Evolutionary conservation across 2,329 filamentous ascomycete species (phyloP), one percentile per base, ranked within the genome.

Genomic region (Fusarium sp.): DNA sequence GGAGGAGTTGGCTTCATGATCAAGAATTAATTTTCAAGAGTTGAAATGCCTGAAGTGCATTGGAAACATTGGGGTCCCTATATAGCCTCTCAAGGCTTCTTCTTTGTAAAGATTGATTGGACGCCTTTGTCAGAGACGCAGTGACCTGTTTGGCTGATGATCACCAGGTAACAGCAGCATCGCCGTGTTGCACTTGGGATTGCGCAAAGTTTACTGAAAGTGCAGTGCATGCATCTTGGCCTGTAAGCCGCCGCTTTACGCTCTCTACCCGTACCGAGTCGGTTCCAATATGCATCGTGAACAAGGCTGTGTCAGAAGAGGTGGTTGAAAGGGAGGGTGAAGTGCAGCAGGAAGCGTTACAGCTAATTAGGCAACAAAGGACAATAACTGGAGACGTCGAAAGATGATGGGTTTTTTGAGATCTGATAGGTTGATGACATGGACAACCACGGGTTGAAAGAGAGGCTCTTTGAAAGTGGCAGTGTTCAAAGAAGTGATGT

Each of bases 1-100:
- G 55, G 58, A 27, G 66, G 59, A 7, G 66, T 12, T 41, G 62
- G 59, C 36, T 47, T 70, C 75, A 76, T 76, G 38, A 13, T 65
- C 36, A 45, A 10, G 27, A 38, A 44, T 41, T 38, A 22, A 17
- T 15, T 42, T 49, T 59, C 25, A 12, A 44, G 31, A 33, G 13
- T 39, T 42, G 10, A 18, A 44, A 11, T 45, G 31, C 18, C 27
- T 31, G 38, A 33, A 50, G 36, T 33, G 20, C 41, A 47, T 35
- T 29, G 31, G 35, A 31, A 46, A 36, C 27, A 50, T 18, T 22
- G 33, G 22, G 35, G n/a, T 29, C 42, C 50, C 58, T 73, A 73
- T 72, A 73, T 73, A 73, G 15, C 25, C 47, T 27, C 12, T 42
- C 35, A 55, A 14, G 33, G n/a, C 18, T 12, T 42, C 18, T 44